Base-by-base conservation (phyloP, 2,329 filamentous ascomycete species). In the Fusarium sp. region DNA sequence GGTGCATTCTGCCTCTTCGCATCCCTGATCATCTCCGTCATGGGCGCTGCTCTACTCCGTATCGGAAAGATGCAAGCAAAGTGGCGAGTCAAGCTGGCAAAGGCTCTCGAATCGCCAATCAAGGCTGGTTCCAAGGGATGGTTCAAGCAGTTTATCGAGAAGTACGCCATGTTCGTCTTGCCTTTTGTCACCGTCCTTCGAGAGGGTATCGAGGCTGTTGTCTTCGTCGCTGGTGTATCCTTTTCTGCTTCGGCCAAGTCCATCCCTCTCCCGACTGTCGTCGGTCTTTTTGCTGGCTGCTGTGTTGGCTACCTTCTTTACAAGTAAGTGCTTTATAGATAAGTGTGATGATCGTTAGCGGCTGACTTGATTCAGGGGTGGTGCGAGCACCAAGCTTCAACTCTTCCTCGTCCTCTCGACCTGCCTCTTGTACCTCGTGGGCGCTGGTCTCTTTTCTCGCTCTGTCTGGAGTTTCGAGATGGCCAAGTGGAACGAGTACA, bases 141-240 rank as follows among this genome's bases (percentile, higher is more conserved):
- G 76, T 55, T 94, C 70, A 92, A 92, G 81, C 82, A 84, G 61
- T 93, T 89, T 83, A 82, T 86, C 25, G 91, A 95, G 80, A 94
- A 93, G 80, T 96, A 97, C 78, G 90, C 91, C 77, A 94, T 97
- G 92, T 96, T 97, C 80, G 81, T 93, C 49, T 84, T 97, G 60
- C 94, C 94, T 2, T 97, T 97, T 81, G 87, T 97, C 79, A 97
- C 94, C 0, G 92, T 96, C n/a, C 83, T 97, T 18, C 87, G 94
- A 39, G 94, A 97, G 80, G 94, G 94, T 5, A 88, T 97, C 35
- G 94, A 97, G 80, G 93, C 92, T 1, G 91, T 97, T 39, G 88
- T 97, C 29, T 97, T 97, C 80, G 90, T 97, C 58, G 93, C 93
- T 20, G 94, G 94, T 25, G 94, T 97, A 8, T 92, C 92, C 6